Evolutionary conservation across 2,329 filamentous ascomycete species (phyloP).

Genomic region (Chalara sp.): DNA sequence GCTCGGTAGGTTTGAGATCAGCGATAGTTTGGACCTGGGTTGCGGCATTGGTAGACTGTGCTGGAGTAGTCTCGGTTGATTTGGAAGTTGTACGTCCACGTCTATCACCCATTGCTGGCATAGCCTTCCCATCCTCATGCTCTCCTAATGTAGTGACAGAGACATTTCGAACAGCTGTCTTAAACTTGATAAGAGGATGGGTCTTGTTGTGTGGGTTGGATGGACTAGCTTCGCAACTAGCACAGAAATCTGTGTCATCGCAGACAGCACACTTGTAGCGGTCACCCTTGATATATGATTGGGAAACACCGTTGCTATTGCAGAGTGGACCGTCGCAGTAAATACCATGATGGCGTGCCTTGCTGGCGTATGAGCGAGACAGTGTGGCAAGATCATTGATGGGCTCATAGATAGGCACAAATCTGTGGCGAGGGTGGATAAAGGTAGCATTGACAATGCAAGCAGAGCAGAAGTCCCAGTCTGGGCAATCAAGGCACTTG

Average conservation of each 20-base stretch:
- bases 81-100: constrained; percentile 35
- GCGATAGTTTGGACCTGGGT: constrained; percentile 66
- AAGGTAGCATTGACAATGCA: constrained; percentile 63
- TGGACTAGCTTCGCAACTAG: constrained; percentile 84
- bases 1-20: constrained; percentile 59
- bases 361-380: constrained; percentile 33
- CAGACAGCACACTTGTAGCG: constrained; percentile 98
- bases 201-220: constrained; percentile 83
- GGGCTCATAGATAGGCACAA: constrained; percentile 79
- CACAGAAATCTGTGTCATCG: constrained; percentile 91
- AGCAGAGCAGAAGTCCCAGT: constrained; percentile 88
- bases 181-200: constrained; percentile 97
- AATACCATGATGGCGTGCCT: constrained; percentile 70
- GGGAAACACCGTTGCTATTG: constrained; percentile 45
- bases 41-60: constrained; percentile 42
- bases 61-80: constrained; percentile 42
- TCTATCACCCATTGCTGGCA: constrained; percentile 68
- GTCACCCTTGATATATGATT: constrained; percentile 73
- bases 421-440: constrained; percentile 78
- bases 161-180: constrained; percentile 82
- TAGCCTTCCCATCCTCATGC: constrained; percentile 57
- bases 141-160: constrained; percentile 81
- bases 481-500: constrained; percentile 95
- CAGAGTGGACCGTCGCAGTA: constrained; percentile 94
- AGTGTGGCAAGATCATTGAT: constrained; percentile 37